Evolutionary conservation across 441 rosid species (phyloP).

Genomic region (Breynia disticha): DNA sequence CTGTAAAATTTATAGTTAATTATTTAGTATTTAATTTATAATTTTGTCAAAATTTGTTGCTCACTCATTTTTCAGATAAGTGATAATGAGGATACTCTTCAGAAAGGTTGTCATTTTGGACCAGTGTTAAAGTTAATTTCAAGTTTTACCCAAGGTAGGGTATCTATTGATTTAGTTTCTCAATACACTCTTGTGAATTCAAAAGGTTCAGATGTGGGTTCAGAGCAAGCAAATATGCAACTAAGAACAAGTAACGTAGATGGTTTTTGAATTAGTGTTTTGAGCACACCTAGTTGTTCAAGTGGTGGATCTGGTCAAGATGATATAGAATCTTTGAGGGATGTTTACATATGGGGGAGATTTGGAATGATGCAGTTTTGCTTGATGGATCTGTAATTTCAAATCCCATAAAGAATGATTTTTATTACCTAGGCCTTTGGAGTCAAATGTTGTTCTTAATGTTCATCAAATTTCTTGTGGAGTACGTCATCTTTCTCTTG

Average conservation of each 20-base stretch:
- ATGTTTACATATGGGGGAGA: slow-evolving; percentile 8
- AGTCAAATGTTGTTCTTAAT: slow-evolving; percentile 56
- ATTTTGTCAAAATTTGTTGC: background rate
- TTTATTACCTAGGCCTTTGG: slow-evolving; percentile 50
- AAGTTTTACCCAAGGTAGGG: background rate
- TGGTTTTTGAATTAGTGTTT: slow-evolving; percentile 7
- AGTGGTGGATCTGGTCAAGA: slow-evolving; percentile 11
- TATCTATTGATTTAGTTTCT: slow-evolving; percentile 12
- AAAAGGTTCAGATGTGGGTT: slow-evolving; percentile 3
- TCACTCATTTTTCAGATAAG: background rate
- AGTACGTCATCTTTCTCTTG: slow-evolving; percentile 49
- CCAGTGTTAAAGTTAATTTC: background rate
- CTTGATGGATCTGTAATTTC: background rate
- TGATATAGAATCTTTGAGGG: slow-evolving; percentile 12
- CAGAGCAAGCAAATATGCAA: slow-evolving; percentile 7
- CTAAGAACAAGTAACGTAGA: background rate
- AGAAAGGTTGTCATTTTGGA: background rate
- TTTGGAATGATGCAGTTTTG: background rate
- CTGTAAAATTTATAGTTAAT: too few relatives aligned
- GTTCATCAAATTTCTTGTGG: slow-evolving; percentile 17
- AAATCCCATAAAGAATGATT: background rate
- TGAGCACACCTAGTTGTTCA: slow-evolving; percentile 2
- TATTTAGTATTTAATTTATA: background rate
- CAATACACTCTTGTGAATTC: slow-evolving; percentile 3
- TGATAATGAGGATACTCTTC: background rate